Base-by-base conservation (phyloP, 176 grass and related monocot species). In the Triticum turgidum region DNA sequence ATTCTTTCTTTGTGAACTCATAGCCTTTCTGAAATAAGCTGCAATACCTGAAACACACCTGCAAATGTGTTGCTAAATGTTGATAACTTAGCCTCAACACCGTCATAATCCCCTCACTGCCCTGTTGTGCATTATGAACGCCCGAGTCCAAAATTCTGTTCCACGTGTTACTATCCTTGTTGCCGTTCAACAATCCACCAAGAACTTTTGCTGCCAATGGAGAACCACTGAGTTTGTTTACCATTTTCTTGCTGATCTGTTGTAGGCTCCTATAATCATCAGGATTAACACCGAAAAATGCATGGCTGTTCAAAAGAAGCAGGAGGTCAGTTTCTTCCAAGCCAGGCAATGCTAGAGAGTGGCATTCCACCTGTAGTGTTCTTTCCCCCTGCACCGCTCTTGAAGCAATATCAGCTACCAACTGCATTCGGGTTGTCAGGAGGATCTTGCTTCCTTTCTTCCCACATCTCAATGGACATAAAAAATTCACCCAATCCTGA, bases 391-490 rank as follows among this genome's bases (percentile, higher is more conserved):
- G 87, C 54, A 77, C 33, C 38, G 81, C 33, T 75, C 83, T 92
- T 69, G 65, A 66, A 82, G 73, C 84, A 79, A 84, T 64, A 54
- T 71, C 38, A 49, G 91, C 91, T 65, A 93, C 91, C 1, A 59
- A 79, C 7, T 73, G 58, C 78, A 87, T 85, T 32, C 85, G 76
- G 30, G 88, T 88, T 32, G 88, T 93, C 62, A 90, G 13, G 30
- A 93, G 37, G 56, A 93, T 87, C 85, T 87, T 93, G 79, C 91
- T 93, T 70, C 91, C 91, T 82, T 30, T 47, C 72, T 77, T 72
- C 12, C 88, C 91, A 73, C 74, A 27, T 81, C 30, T 77, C 77
- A 93, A 66, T 15, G 82, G 88, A 0, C 41, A 11, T 18, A 33
- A n/a, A 3, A 93, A 65, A 25, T 34, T 87, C 65, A 85, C 68